Base-by-base conservation (phyloP, 768 basidiomycete species). In the Pleurotus salmoneostramineus region DNA sequence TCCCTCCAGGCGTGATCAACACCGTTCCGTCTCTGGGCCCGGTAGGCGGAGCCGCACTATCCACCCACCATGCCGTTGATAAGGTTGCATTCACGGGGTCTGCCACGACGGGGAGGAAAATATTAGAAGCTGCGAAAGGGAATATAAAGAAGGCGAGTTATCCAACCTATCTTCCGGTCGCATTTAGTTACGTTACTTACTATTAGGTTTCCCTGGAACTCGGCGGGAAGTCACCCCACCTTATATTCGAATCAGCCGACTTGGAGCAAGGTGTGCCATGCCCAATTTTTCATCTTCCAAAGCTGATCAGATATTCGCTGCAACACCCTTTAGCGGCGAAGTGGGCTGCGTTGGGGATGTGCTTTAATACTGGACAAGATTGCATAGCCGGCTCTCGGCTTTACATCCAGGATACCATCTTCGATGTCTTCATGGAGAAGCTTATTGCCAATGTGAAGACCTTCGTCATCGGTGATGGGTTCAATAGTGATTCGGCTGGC, bases 21-120 rank as follows among this genome's bases (percentile, higher is more conserved):
- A 71, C 83, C 63, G 66, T 88, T 46, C 75, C 76, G 35, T 27
- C 21, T 27, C 21, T 27, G 85, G 84, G 35, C 77, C 79, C 63
- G 85, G 85, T 32, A 31, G 50, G 32, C 5, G 14, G 42, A 87
- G 87, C 3, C 71, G 77, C 46, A 81, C 84, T 37, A 82, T 89
- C 61, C 65, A 80, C 0, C 45, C 85, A 87, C 71, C 75, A 74
- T 62, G 69, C 68, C 42, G 81, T 88, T 61, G 76, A 81, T 60
- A 87, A 87, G 74, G 71, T 89, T 60, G 81, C 86, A 0, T 89
- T 90, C 74, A 89, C 88, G 4, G 88, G 88, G 14, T 82, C 79
- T 56, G 85, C 87, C 4, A 66, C 78, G 50, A 79, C 83, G 54
- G 88, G 88, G 11, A 78, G 86, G 7, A 79, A 77, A 61, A 81